A percentile compares a stretch with the other conserved stretches of the same genome.
Conservation (phyloP, 164 flowering plant species). For the Hamamelis virginiana region DNA sequence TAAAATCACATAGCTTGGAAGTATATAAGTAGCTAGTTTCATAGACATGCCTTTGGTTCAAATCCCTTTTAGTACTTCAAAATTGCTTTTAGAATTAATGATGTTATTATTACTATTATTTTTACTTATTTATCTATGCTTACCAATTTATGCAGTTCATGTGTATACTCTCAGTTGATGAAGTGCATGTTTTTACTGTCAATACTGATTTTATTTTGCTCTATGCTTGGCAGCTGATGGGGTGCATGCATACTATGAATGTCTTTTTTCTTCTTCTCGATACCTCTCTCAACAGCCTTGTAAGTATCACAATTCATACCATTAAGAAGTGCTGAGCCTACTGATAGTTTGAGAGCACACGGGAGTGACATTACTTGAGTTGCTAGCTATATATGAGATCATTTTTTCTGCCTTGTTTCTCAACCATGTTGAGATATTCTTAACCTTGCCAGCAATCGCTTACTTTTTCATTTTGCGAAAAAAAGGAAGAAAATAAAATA, state of each 20-base stretch:
- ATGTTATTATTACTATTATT: neutral
- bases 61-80: too few species aligned
- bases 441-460: too few species aligned
- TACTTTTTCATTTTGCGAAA: neutral
- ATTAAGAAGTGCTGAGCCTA: neutral
- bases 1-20: neutral
- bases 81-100: too few species aligned
- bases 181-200: constrained; percentile 61
- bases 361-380: too few species aligned
- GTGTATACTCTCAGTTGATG: constrained; percentile 64
- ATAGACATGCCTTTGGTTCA: too few species aligned
- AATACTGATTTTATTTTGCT: constrained; percentile 5
- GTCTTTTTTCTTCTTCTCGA: constrained; percentile 57
- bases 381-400: too few species aligned
- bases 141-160: constrained; percentile 66
- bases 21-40: too few species aligned
- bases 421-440: too few species aligned
- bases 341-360: too few species aligned
- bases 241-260: constrained; percentile 66
- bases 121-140: constrained; percentile 4
- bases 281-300: constrained; percentile 54
- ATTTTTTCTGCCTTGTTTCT: too few species aligned
- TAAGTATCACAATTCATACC: constrained; percentile 42
- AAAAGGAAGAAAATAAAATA: too few species aligned
- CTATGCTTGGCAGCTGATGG: constrained; percentile 53